A percentile compares a stretch with the other conserved stretches of the same genome.
These are phyloP conservation scores for Tetrahymena borealis DNA, from an alignment of 73 alveolate species.

Conservation along the genomic window DNA sequence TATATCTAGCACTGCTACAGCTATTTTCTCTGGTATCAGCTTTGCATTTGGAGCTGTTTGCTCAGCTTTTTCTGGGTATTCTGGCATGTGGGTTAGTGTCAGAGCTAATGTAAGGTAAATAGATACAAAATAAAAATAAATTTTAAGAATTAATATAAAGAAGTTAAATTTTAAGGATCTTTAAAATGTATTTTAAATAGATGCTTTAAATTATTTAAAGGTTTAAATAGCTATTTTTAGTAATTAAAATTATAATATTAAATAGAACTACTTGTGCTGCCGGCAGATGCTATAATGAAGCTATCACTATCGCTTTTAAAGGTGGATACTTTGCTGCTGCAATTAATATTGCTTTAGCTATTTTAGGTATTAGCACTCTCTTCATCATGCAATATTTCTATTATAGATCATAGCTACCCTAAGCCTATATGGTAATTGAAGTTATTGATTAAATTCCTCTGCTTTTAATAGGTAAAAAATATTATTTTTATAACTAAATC, in stretches of 20 bases:
- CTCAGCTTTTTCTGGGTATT: constrained; percentile 71
- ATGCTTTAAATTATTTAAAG: not conserved
- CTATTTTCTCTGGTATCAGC: constrained; percentile 50
- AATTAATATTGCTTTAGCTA: constrained; percentile 72
- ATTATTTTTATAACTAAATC: too few relatives aligned
- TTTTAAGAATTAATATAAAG: not conserved
- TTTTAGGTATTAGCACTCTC: constrained; percentile 59
- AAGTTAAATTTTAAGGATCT: not conserved
- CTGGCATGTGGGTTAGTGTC: constrained; percentile 84
- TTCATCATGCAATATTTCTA: constrained; percentile 35
- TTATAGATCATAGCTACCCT: constrained; percentile 25
- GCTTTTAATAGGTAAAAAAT: constrained; percentile 56
- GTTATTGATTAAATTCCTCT: constrained; percentile 72
- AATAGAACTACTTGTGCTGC: constrained; percentile 73
- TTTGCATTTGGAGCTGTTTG: constrained; percentile 71
- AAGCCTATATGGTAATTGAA: constrained; percentile 21
- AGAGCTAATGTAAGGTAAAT: constrained; percentile 58
- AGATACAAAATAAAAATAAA: too few relatives aligned
- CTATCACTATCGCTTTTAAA: constrained; percentile 66
- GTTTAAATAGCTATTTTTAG: not conserved
- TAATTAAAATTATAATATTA: not conserved
- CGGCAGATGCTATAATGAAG: constrained; percentile 65
- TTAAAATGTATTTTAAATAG: not conserved
- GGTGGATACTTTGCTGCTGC: constrained; percentile 82
- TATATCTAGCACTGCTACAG: constrained; percentile 43